Percentiles rank a stretch among this genome's conserved stretches.
Conservation (phyloP, 75 land plant species). For the Cryptomeria japonica region DNA sequence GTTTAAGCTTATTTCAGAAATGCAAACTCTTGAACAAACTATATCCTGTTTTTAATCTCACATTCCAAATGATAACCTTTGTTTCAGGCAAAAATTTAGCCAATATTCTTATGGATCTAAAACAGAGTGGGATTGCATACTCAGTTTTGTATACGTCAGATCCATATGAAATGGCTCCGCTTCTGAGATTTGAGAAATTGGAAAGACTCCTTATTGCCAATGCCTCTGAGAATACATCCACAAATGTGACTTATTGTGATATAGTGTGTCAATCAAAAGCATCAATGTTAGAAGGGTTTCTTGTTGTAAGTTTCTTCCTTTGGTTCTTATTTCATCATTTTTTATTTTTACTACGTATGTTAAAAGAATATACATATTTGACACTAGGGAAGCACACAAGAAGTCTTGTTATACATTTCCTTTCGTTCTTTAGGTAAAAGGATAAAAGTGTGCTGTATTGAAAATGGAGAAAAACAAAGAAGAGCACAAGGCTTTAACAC, state of each 20-base stretch:
- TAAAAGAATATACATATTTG: background rate
- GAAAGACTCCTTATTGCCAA: conserved; percentile 58
- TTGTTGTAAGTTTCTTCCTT: conserved; percentile 69
- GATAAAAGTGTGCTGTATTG: background rate
- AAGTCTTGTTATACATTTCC: background rate
- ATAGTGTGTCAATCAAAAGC: conserved; percentile 77
- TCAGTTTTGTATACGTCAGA: conserved; percentile 78
- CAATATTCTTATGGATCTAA: conserved; percentile 40
- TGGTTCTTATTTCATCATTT: background rate
- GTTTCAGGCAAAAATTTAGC: conserved; percentile 59
- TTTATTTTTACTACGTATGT: background rate
- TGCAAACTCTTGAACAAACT: no score
- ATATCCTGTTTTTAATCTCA: background rate
- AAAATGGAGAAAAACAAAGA: no score
- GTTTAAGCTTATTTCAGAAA: background rate
- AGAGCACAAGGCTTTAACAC: no score
- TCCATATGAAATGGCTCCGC: conserved; percentile 39
- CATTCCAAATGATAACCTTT: background rate
- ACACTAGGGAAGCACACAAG: background rate
- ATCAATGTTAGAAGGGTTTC: conserved; percentile 73
- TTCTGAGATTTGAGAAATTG: conserved; percentile 30
- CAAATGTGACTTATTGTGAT: conserved; percentile 58
- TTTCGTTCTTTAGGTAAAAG: background rate
- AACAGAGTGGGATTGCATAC: conserved; percentile 51
- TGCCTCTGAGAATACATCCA: conserved; percentile 28